A percentile compares a stretch with the other conserved stretches of the same genome.
phyloP scores from a whole-genome alignment of 306 rosid species.

The Cicer yamashitae region DNA sequence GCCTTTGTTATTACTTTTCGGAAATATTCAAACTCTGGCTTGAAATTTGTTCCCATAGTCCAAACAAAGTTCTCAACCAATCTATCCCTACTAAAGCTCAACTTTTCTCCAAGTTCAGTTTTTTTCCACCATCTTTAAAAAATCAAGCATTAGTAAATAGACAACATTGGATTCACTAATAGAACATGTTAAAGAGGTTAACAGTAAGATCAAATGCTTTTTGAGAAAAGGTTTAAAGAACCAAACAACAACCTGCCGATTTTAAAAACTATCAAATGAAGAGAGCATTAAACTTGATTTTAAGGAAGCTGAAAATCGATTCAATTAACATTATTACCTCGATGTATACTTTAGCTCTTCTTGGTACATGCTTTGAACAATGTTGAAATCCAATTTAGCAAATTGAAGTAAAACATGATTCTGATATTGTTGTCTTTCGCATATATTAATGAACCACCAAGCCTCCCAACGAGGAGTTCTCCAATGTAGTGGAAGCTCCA shows the following conservation, averaged over 20 bases:
- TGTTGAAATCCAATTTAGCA: conserved; percentile 18
- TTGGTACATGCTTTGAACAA: conserved; percentile 20
- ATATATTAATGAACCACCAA: neutral
- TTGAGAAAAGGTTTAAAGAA: no score
- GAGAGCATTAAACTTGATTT: no score
- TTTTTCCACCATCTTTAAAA: conserved; percentile 19
- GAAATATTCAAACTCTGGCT: neutral
- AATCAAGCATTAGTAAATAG: neutral
- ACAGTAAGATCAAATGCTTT: no score
- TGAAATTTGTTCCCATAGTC: neutral
- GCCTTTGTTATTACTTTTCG: neutral
- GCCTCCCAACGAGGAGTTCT: conserved; percentile 14
- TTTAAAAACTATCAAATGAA: no score
- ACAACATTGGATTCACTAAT: no score
- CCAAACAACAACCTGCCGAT: no score
- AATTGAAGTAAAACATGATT: neutral
- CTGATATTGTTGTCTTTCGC: neutral
- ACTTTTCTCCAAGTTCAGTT: neutral
- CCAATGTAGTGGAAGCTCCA: conserved; percentile 25
- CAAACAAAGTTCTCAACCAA: conserved; percentile 14
- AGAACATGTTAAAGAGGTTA: no score
- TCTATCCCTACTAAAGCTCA: conserved; percentile 2
- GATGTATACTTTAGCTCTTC: neutral
- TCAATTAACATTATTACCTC: neutral
- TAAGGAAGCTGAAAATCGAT: no score